These are phyloP conservation scores for Aspergillus alliaceus DNA, from an alignment of 2,329 filamentous ascomycete genomes.

Conservation along the genomic window DNA sequence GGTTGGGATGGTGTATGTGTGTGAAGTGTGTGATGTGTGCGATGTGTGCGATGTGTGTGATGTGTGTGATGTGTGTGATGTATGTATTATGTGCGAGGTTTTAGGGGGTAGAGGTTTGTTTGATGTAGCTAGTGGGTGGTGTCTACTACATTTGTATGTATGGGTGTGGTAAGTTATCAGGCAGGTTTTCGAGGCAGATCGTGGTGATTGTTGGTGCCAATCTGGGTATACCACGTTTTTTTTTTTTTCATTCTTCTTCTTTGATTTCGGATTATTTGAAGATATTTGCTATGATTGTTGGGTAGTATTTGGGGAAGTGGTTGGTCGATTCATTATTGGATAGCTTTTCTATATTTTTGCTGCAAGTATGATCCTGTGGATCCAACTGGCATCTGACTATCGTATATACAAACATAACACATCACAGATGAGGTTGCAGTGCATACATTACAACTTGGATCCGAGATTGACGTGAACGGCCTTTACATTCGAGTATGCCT, in stretches of 20 bases:
- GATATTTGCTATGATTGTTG: neutral
- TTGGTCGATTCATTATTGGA: neutral
- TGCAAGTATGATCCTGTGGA: neutral
- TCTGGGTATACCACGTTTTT: neutral
- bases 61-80: neutral
- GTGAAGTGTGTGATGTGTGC: neutral
- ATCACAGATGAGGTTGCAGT: neutral
- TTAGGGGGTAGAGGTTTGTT: too few species aligned
- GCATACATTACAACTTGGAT: constrained; percentile 32
- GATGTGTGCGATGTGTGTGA: too few species aligned
- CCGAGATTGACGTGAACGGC: constrained; percentile 49
- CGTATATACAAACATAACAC: neutral
- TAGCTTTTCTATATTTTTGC: neutral
- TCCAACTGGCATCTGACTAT: neutral
- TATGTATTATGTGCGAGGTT: neutral
- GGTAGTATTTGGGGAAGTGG: neutral
- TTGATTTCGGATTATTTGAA: too few species aligned
- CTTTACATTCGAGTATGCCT: constrained; percentile 63
- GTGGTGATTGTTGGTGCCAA: neutral
- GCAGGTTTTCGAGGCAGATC: neutral
- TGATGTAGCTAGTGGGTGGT: too few species aligned
- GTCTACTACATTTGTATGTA: neutral
- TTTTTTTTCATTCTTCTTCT: too few species aligned
- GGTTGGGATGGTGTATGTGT: neutral
- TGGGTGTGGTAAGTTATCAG: neutral